Base-by-base conservation (phyloP, 2,329 filamentous ascomycete species). In the Passalora sequoiae region DNA sequence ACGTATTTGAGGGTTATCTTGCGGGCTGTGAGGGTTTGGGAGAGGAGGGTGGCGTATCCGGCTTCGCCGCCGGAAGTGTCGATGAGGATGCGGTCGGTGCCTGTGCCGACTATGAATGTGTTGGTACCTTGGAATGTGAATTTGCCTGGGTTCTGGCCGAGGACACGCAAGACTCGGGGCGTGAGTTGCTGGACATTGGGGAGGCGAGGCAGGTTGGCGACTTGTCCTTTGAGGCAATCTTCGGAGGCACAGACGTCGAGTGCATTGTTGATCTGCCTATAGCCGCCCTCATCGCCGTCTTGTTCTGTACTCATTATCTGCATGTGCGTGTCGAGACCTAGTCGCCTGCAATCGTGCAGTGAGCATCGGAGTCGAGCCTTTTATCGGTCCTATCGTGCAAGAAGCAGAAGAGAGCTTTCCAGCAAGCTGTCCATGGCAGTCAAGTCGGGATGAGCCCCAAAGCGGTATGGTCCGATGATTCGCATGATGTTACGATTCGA, bases 81-180 rank as follows among this genome's bases (percentile, higher is more conserved):
- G 60, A 98, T 80, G 17, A 98, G 77, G 46, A 97, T 74, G 8
- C 91, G 81, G 5, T 70, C 67, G 4, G 70, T 63, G 3, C 89
- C 91, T 5, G 77, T 81, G 46, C 92, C 92, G 46, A 98, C 61
- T 13, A 98, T 76, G 65, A 98, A 98, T 24, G 92, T 98, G 66
- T 98, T 98, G 54, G 92, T 96, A 74, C 78, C 79, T 74, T 82
- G 79, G 13, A 82, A 62, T 0, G 77, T 77, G 60, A 81, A 82
- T 72, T 94, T 96, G 61, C 86, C 80, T 9, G 92, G 91, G 66
- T 98, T 98, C 7, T 86, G 88, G 46, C 84, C 92, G 13, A 97
- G 73, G 49, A 98, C 86, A 44, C 92, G 79, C 50, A 95, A 83
- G 32, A 89, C 84, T 9, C 77, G 72, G 15, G 84, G 77, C 60